Evolutionary conservation across 805 yeast genomes (phyloP), one percentile per base, ranked within the genome.

Genomic region (Nakazawaea laoshanensis): DNA sequence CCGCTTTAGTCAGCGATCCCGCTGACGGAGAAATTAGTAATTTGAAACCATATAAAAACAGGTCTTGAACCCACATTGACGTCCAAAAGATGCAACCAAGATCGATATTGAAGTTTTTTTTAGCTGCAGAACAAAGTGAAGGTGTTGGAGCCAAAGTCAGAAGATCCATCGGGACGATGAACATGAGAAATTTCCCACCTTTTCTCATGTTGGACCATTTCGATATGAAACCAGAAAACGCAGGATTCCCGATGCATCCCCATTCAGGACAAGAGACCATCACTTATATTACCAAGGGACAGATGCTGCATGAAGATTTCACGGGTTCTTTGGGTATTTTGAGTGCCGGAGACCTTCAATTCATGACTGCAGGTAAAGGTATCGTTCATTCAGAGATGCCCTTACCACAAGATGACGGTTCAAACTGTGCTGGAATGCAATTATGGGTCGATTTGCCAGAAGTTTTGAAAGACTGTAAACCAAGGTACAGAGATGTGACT

Each of bases 301-400:
- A 68, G 42, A 58, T 82, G 55, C 81, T 84, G 4, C 94, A 82
- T 50, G 87, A 80, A 49, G 96, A 87, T 52, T 84, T 86, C 57
- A 82, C 94, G 2, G 95, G 95, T 1, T 61, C 80, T n/a, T 66
- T 70, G 33, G 95, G 95, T 36, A 64, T 83, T 7, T 58, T 87
- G 33, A 65, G 70, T 40, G 74, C 85, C 6, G 95, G 95, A 37
- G 96, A 86, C 52, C 61, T 87, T 43, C 96, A 86, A 54, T 85
- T 86, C 54, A 86, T 86, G 95, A 86, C 95, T 18, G 95, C 95
- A 4, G 95, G 95, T 39, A 70, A 69, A 45, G 96, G 94, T 32
- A 74, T 85, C 23, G 82, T 82, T 35, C 95, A 85, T 53, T 70
- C 86, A 3, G 95, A 86, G 50, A 85, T 85, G 74, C 95, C 95